Conservation (phyloP, 2,329 filamentous ascomycete species). For the Davidsoniella virescens region DNA sequence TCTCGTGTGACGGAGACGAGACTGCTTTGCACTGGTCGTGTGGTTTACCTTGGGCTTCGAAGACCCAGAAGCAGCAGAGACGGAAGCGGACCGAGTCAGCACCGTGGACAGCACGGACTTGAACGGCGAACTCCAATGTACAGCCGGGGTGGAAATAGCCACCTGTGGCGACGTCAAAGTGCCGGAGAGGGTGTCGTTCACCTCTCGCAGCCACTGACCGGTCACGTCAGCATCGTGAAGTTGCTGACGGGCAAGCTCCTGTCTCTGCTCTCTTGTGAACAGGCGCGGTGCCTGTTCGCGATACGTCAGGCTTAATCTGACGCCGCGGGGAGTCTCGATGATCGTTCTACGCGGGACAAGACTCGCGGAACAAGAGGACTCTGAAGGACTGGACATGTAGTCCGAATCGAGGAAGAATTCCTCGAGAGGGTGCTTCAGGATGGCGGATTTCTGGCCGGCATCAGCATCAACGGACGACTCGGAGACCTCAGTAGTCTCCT, state of each 20-base stretch:
- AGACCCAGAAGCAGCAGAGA: slow-evolving; percentile 4
- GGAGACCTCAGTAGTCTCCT: not conserved
- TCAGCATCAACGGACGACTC: not conserved
- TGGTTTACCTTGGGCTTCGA: not conserved
- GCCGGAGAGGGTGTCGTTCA: too few relatives aligned
- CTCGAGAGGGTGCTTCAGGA: not conserved
- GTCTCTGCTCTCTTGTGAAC: not conserved
- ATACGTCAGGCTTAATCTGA: slow-evolving; percentile 6
- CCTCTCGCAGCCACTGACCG: too few relatives aligned
- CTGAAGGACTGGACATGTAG: not conserved
- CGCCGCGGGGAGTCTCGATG: not conserved
- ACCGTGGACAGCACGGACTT: not conserved
- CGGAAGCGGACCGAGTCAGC: not conserved
- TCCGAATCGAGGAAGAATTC: slow-evolving; percentile 1
- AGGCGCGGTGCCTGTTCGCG: not conserved
- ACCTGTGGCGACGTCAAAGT: not conserved
- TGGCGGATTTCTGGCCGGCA: too few relatives aligned
- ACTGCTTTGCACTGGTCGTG: not conserved
- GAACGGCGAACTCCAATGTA: not conserved
- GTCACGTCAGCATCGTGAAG: too few relatives aligned
- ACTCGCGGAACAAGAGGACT: not conserved
- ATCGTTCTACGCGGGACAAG: not conserved
- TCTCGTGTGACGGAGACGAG: not conserved
- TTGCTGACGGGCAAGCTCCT: not conserved
- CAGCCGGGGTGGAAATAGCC: not conserved